Base-by-base conservation (phyloP, 352 stramenopile genomes). In the Pythium plurisporium region DNA sequence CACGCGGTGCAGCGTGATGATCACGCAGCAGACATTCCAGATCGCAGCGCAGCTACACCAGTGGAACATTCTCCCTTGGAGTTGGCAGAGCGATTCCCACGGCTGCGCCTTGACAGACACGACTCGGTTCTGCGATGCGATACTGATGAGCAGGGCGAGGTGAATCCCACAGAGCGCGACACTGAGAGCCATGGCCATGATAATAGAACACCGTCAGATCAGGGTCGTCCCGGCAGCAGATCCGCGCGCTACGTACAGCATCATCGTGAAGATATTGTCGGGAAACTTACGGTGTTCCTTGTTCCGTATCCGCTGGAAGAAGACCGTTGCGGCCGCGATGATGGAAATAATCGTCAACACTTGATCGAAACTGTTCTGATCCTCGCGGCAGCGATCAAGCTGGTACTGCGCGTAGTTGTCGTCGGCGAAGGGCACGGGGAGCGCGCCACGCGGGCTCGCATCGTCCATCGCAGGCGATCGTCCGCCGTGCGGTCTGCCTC, bases 1-100 rank as follows among this genome's bases (percentile, higher is more conserved):
- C 14, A 74, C 57, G 5, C 62, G 49, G 29, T 64, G 47, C 15
- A 62, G 45, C 7, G 40, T 58, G 20, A 55, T 40, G 43, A 60
- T 61, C 41, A 50, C 65, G 59, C 44, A 64, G 41, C 52, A 64
- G 23, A 69, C 55, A 26, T 62, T 72, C 67, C 67, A 74, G 11
- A 74, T 67, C 20, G 67, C 67, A 14, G 67, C 63, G 34, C 64
- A 72, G 12, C 51, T 69, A 47, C 61, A 62, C 62, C 59, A 74
- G 47, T 74, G 67, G 31, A 72, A 69, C 38, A 72, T 45, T 3
- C 55, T 54, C 9, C 44, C 67, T 52, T 74, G 64, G 3, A 69
- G 25, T 27, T 63, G 57, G 30, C 67, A 74, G 4, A 75, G 53
- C 17, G 34, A 43, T 29, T 43, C 23, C 60, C 64, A 75, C n/a